Evolutionary conservation across 169 alveolate species (phyloP).

Genomic region (Ichthyophthirius multifiliis): DNA sequence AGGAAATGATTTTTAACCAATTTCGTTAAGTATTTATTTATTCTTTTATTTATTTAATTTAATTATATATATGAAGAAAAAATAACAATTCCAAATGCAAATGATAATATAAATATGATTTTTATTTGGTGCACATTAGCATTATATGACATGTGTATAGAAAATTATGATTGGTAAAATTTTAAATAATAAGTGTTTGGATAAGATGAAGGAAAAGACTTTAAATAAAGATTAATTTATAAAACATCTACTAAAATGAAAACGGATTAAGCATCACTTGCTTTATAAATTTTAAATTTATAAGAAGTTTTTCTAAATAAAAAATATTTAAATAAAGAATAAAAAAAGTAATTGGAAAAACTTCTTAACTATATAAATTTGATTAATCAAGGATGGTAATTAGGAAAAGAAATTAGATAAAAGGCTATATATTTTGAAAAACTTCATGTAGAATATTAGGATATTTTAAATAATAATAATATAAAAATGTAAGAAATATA

Average conservation of each 20-base stretch:
- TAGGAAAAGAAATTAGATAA: not conserved
- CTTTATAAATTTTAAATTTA: not conserved
- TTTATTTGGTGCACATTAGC: conserved; percentile 3
- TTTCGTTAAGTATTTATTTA: no score
- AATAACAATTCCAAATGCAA: not conserved
- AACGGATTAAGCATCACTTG: not conserved
- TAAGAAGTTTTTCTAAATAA: not conserved
- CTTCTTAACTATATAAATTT: not conserved
- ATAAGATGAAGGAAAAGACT: not conserved
- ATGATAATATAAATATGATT: not conserved
- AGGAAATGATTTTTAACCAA: no score
- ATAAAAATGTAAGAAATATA: no score
- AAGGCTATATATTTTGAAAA: not conserved
- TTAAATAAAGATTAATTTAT: not conserved
- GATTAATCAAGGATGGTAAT: not conserved
- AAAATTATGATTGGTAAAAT: not conserved
- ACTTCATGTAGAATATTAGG: not conserved
- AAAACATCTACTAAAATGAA: not conserved
- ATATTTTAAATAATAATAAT: no score
- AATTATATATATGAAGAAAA: not conserved
- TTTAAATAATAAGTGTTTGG: not conserved
- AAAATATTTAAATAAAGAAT: not conserved
- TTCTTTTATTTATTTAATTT: no score
- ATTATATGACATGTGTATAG: not conserved
- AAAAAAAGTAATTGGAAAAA: not conserved